Conservation (phyloP, 768 basidiomycete species). For the Sporobolomyces pararoseus region DNA sequence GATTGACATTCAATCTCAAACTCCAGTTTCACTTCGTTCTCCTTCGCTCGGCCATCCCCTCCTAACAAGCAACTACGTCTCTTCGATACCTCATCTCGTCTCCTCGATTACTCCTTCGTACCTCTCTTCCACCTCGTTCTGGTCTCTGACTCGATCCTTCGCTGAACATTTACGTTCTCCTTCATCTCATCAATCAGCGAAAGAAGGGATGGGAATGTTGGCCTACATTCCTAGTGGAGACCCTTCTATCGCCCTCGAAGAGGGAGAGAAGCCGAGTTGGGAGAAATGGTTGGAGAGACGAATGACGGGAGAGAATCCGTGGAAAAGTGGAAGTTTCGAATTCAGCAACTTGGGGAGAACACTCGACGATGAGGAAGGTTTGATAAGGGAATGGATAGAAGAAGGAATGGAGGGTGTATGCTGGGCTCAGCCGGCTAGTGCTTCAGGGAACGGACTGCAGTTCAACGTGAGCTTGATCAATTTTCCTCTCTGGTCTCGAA, state of each 20-base stretch:
- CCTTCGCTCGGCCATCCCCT: background rate
- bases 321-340: slow-evolving; percentile 15
- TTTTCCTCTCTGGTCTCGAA: background rate
- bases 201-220: slow-evolving; percentile 7
- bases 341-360: slow-evolving; percentile 19
- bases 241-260: background rate
- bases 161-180: background rate
- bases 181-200: background rate
- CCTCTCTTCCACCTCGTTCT: slow-evolving; percentile 53
- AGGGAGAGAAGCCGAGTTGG: background rate
- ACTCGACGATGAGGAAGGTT: background rate
- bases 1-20: background rate
- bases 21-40: slow-evolving; percentile 18
- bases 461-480: slow-evolving; percentile 1
- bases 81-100: slow-evolving; percentile 48
- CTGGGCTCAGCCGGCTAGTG: slow-evolving; percentile 19
- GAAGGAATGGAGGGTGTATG: slow-evolving; percentile 4
- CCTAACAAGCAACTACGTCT: slow-evolving; percentile 22
- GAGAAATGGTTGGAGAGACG: background rate
- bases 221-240: background rate
- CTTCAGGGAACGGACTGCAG: background rate
- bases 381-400: slow-evolving; percentile 3
- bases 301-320: background rate
- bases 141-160: background rate
- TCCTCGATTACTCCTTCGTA: slow-evolving; percentile 25